Evolutionary conservation across 2,329 filamentous ascomycete genomes (phyloP), one percentile per base, ranked within the genome.

Genomic region (Fusarium austroafricanum): DNA sequence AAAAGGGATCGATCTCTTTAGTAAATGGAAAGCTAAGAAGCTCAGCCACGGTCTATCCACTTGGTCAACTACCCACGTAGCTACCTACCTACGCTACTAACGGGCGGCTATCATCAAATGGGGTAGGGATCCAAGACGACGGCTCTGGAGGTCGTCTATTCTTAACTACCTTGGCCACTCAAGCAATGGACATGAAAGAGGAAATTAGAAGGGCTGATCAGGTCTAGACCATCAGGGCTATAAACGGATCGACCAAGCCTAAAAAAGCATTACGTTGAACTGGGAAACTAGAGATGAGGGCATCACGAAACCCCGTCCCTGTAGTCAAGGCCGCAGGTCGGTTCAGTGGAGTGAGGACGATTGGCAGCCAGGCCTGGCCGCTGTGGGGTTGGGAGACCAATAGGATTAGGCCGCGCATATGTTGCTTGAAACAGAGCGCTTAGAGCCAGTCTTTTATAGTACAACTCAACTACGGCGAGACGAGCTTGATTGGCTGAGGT

Each of bases 401-500:
- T 74, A 38, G 68, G 46, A 63, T 50, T 49, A 47, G 69, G 58
- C 59, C 61, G 72, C 72, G 56, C 47, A 53, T 55, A 50, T 29
- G 17, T 49, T 43, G 38, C 49, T 18, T 65, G 70, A 74, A 70
- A 74, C 65, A 56, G 59, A 71, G 70, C 70, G 70, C 70, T 71
- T 72, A 68, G 39, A 68, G 46, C 65, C 65, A 64, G 52, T 51
- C 40, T 47, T 56, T 65, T 31, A 31, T 23, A 11, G 53, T 51
- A 54, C 46, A 54, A 29, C 42, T 47, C 10, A 28, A 31, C 43
- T 18, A 59, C 11, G 51, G 49, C 42, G 47, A 65, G 38, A 60
- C 46, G n/a, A 54, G 33, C 29, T 51, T 61, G 55, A 69, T 68
- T 68, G 65, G 65, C 20, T 38, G 37, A 55, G 39, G 37, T 6